Base-by-base conservation (phyloP, 371 early-diverging fungal species). In the Mortierella sp. region DNA sequence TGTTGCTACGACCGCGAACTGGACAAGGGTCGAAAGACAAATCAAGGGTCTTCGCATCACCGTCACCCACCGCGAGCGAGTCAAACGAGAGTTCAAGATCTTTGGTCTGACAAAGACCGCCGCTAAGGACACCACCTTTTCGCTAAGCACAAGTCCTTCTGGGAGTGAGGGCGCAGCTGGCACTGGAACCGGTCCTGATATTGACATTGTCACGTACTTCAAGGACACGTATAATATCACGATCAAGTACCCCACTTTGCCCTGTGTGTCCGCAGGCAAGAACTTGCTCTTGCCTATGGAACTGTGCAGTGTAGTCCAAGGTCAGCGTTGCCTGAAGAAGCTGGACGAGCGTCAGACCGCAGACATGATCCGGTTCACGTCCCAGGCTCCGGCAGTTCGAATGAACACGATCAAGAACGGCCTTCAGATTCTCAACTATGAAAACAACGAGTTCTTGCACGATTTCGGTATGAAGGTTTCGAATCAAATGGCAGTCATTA, bases 301-400 rank as follows among this genome's bases (percentile, higher is more conserved):
- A 80, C 86, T 95, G 23, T 96, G 97, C 80, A 85, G 86, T 28
- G 79, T 97, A n/a, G 78, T 89, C 24, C 84, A 87, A 56, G 94
- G 93, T 43, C 96, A 95, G 81, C 87, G 93, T 27, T 87, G 86
- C 69, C 72, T 83, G 56, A 84, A 91, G 68, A 93, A 94, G 75
- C 79, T 95, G 21, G 90, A 92, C 67, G 94, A 94, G 44, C 83
- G 81, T 31, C 91, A 96, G 83, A 96, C 96, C 0, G 90, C 94
- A 0, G 94, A 95, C 54, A 95, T 97, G 94, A 95, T 97, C 79
- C 92, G 87, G 64, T 93, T 94, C 70, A 92, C 95, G 0, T 91
- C 93, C 68, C 89, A 90, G 63, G 84, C 86, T 30, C 98, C 97
- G 1, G 78, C 85, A 46, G 79, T 87, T 56, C 87, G 92, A 37